Percentiles rank a stretch among this genome's conserved stretches.
phyloP scores from a whole-genome alignment of 2,329 filamentous ascomycete species.

The Colletotrichum sidae region DNA sequence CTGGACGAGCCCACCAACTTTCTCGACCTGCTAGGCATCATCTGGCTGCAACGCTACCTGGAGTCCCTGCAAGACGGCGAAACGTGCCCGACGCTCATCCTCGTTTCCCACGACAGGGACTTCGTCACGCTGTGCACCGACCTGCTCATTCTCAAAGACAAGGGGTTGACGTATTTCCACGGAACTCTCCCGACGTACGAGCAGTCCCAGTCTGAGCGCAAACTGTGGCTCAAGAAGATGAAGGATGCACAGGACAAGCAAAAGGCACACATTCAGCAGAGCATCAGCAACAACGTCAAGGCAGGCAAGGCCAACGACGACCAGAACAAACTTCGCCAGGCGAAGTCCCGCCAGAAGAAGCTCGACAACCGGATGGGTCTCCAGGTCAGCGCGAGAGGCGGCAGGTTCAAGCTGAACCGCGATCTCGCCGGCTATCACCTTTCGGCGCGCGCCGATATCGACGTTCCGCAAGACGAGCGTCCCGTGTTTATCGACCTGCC shows the following conservation, averaged over 20 bases:
- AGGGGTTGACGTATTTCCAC: slow-evolving; percentile 78
- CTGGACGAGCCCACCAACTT: slow-evolving; percentile 92
- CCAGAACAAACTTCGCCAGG: slow-evolving; percentile 87
- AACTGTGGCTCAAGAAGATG: slow-evolving; percentile 77
- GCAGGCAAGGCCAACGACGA: slow-evolving; percentile 82
- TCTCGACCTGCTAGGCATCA: slow-evolving; percentile 82
- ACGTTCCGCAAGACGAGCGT: slow-evolving; percentile 73
- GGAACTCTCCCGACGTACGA: slow-evolving; percentile 82
- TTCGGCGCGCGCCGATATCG: slow-evolving; percentile 73
- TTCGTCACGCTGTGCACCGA: slow-evolving; percentile 84
- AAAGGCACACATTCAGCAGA: slow-evolving; percentile 82
- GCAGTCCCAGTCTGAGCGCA: slow-evolving; percentile 73
- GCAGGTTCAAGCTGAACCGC: slow-evolving; percentile 83
- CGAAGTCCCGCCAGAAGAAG: slow-evolving; percentile 86
- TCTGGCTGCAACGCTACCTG: slow-evolving; percentile 85
- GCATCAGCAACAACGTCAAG: slow-evolving; percentile 79
- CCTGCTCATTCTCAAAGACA: slow-evolving; percentile 79
- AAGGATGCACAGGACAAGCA: slow-evolving; percentile 86
- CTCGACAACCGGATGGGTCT: slow-evolving; percentile 85
- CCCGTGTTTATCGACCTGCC: slow-evolving; percentile 69
- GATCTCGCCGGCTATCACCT: slow-evolving; percentile 74
- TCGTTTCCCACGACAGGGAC: slow-evolving; percentile 87
- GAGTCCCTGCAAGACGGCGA: slow-evolving; percentile 63
- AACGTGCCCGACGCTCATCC: slow-evolving; percentile 73
- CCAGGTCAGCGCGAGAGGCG: slow-evolving; percentile 77